Percentiles rank a stretch among this genome's conserved stretches.
Conservation (phyloP, 176 grass and related monocot genomes). For the Typha latifolia region DNA sequence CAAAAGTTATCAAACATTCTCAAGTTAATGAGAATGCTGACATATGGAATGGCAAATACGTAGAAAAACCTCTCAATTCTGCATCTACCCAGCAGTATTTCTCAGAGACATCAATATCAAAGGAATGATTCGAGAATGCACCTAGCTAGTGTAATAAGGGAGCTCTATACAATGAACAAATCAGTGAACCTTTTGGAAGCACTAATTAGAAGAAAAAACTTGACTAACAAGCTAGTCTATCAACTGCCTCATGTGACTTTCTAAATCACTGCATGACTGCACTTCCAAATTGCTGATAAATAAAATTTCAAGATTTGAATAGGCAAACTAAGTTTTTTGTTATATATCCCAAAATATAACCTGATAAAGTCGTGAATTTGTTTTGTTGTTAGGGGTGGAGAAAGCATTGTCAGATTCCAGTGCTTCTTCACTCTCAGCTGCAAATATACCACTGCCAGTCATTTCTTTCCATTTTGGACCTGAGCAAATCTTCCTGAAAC, state of each 20-base stretch:
- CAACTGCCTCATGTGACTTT: neutral
- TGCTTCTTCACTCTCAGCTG: constrained; percentile 38
- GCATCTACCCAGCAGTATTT: no score
- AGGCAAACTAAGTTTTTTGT: neutral
- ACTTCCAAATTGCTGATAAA: neutral
- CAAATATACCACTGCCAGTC: constrained; percentile 90
- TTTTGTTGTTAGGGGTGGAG: constrained; percentile 31
- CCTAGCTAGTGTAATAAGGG: no score
- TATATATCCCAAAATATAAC: constrained; percentile 13
- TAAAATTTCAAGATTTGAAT: no score
- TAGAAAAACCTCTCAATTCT: no score
- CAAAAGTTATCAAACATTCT: no score
- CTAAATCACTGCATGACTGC: neutral
- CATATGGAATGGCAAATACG: no score
- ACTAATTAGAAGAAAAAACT: neutral
- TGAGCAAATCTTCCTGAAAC: constrained; percentile 81
- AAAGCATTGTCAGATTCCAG: constrained; percentile 38
- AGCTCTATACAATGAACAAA: no score
- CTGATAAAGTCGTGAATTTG: constrained; percentile 56
- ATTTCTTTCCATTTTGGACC: constrained; percentile 97
- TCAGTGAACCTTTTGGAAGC: neutral
- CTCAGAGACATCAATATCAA: no score
- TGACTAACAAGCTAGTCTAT: neutral
- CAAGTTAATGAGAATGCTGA: no score
- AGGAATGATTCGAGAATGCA: no score